phyloP scores from a whole-genome alignment of 2,329 filamentous ascomycete genomes.

The Pezizomycotina sp. region DNA sequence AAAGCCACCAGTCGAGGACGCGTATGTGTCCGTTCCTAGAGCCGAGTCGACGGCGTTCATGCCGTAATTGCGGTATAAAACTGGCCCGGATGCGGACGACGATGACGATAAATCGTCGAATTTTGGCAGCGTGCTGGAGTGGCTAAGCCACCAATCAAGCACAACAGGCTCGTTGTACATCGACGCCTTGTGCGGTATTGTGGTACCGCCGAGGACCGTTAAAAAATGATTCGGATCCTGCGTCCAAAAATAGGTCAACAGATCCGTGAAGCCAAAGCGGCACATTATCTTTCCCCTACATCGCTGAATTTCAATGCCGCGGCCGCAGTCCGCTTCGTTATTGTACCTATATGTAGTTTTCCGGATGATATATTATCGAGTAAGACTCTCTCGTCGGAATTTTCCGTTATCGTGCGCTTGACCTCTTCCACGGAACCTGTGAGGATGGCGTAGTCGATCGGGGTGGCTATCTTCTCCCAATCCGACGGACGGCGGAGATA shows the following conservation, averaged over 20 bases:
- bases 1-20: no score
- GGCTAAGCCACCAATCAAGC: conserved; percentile 79
- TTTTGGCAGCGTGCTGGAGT: conserved; percentile 39
- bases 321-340: no score
- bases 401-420: conserved; percentile 54
- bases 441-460: conserved; percentile 72
- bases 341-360: no score
- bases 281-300: conserved; percentile 73
- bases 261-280: conserved; percentile 68
- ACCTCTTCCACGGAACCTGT: conserved; percentile 53
- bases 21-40: no score
- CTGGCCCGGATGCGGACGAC: conserved; percentile 66
- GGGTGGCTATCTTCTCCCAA: conserved; percentile 49
- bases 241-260: conserved; percentile 56
- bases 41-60: no score
- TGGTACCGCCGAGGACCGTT: conserved; percentile 53
- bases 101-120: no score
- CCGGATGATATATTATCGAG: no score
- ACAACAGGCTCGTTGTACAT: conserved; percentile 65
- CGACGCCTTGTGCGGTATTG: conserved; percentile 20
- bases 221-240: conserved; percentile 53
- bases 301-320: conserved; percentile 51
- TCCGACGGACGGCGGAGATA: conserved; percentile 55
- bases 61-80: no score
- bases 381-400: conserved; percentile 50